Evolutionary conservation across 306 rosid genomes (phyloP), one percentile per base, ranked within the genome.

Genomic region (Cicer judaicum): DNA sequence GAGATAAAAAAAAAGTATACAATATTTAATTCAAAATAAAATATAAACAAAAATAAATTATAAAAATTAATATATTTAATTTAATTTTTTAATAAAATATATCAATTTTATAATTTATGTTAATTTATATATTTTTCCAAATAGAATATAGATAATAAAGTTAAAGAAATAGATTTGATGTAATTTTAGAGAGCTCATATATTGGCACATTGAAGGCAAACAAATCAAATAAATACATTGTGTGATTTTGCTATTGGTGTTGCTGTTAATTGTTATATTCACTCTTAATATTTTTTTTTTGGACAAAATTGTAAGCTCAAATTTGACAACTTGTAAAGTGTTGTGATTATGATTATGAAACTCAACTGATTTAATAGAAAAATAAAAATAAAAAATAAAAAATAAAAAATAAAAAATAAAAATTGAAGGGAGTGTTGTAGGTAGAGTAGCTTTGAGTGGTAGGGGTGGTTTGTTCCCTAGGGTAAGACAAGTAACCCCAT

Each of bases 391-490:
- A n/a, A n/a, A n/a, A n/a, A n/a, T n/a, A n/a, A n/a, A n/a, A n/a
- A n/a, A n/a, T n/a, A n/a, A 48, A 6, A 53, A 40, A 55, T 2
- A 48, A 1, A 46, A 24, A 11, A 38, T 4, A 12, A 16, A 38
- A 8, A 29, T 10, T 60, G 18, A 12, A 5, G 47, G 18, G 55
- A 21, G 18, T 48, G 55, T 60, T 11, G 64, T 29, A 34, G 65
- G 63, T 14, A 36, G 7, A 75, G 14, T 24, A 42, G 24, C 42
- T n/a, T n/a, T 49, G 52, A 18, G 73, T 13, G 46, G 29, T 48
- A 53, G 29, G 64, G 77, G 66, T 52, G 75, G 46, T 78, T 83
- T 82, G 85, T 82, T 87, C 83, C 86, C 85, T 55, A 47, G 88
- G 83, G 83, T 77, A 70, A 71, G 85, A 87, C 88, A 76, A 73